Evolutionary conservation across 805 yeast genomes (phyloP), one percentile per base, ranked within the genome.

Genomic region (Hanseniaspora meyeri): DNA sequence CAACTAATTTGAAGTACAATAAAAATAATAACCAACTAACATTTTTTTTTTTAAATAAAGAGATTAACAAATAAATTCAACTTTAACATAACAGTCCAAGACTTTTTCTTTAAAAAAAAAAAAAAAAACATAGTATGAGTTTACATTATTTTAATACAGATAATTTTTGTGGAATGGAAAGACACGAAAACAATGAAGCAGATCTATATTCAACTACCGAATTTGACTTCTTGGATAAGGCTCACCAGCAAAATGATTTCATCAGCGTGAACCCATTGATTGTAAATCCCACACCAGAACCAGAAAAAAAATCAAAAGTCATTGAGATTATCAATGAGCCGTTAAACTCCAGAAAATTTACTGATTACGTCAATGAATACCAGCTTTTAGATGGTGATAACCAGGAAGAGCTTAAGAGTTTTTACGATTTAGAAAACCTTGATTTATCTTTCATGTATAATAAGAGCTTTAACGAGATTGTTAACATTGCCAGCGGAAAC

Each of bases 401-500:
- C 27, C 10, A 45, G 19, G 34, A 53, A 8, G 50, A 46, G 19
- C 9, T 38, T 4, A 24, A 31, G 1, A 38, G 32, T 20, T 53
- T 53, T 39, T 53, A 53, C 32, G 49, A 53, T n/a, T 39, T 53
- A 39, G 43, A 46, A 19, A 32, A 45, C 24, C 38, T 53, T 7
- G 57, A 53, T 12, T 39, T 53, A 4, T 53, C 57, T 7, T 53
- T 46, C 32, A 53, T 53, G 43, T 53, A 53, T 17, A 53, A 53
- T 17, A 51, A 46, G 20, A 46, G 47, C 27, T 53, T 53, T 24
- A 46, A 43, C 17, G 39, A 53, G 16, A 45, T 53, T n/a, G 46
- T 53, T 16, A 38, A 53, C 1, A 32, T 46, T 11, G 57, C 50
- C 7, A 39, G 20, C 17, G 45, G 27, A 36, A 27, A 17, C 17